Evolutionary conservation across 2,329 filamentous ascomycete genomes (phyloP), one percentile per base, ranked within the genome.

Genomic region (Sporothrix pallida): DNA sequence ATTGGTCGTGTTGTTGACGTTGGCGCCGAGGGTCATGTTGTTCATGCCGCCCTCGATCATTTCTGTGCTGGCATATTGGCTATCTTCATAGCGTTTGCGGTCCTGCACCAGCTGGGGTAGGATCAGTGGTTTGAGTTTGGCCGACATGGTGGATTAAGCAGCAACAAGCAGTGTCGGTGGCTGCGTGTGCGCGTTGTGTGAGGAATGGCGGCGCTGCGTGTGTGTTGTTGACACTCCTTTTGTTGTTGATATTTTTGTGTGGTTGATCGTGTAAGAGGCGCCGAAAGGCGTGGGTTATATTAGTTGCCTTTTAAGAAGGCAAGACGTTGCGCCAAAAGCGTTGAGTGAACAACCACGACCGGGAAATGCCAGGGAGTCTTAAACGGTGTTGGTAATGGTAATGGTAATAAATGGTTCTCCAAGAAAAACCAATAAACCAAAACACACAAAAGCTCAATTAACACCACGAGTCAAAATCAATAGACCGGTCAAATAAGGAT

Each of bases 21-120:
- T 69, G 37, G 52, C 5, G 75, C 77, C 77, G 31, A 20, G n/a
- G 7, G 52, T 81, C 80, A 48, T 69, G 37, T 23, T 10, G 75
- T 77, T 77, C 31, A 56, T 74, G 62, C 65, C 72, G 62, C 74
- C 71, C 17, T 78, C 76, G n/a, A 79, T 75, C 8, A 77, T 83
- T 84, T 77, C 82, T 83, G 48, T 9, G 6, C 13, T 37, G 23
- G 68, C 17, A 20, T 52, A 23, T n/a, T 42, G 44, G 48, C 26
- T 26, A 31, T 72, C 58, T 20, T 62, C 70, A 15, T 42, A n/a
- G 17, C 60, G 58, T 48, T 67, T 65, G 76, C 85, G 83, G 77
- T 86, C 83, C 78, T 88, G 83, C 46, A 88, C 86, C 77, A 88
- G 80, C 81, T 86, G 84, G 62, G 87, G 87, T 73, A 89, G 82